Evolutionary conservation across 257 asterid species (phyloP).

Genomic region (Forsythia viridissima): DNA sequence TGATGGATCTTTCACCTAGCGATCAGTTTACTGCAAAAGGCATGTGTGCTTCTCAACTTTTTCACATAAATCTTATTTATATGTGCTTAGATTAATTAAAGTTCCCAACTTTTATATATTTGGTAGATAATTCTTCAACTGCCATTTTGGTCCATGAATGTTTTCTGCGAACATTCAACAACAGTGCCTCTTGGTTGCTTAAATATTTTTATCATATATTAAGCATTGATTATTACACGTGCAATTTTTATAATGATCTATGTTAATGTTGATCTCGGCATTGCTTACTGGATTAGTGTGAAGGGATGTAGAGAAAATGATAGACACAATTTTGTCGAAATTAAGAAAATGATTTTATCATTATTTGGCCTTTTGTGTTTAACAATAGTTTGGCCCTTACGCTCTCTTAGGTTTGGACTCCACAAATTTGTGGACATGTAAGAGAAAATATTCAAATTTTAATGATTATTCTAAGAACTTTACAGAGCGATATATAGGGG

Average conservation of each 20-base stretch:
- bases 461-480: too few species aligned
- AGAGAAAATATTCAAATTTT: too few species aligned
- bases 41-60: slow-evolving; percentile 28
- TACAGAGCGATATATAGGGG: too few species aligned
- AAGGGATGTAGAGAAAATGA: neutral
- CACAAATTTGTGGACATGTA: neutral
- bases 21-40: slow-evolving; percentile 77
- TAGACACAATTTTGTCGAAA: neutral
- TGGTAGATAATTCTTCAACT: slow-evolving; percentile 6
- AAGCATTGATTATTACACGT: neutral
- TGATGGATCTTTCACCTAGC: slow-evolving; percentile 74
- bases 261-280: neutral
- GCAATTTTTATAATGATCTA: neutral
- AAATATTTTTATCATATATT: neutral
- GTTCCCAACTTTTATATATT: slow-evolving; percentile 7
- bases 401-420: neutral
- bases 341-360: neutral
- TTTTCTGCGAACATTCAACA: neutral
- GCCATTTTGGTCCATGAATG: neutral
- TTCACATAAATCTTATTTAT: neutral
- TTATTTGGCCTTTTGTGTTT: neutral
- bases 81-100: slow-evolving; percentile 10
- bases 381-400: neutral
- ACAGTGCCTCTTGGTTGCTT: neutral
- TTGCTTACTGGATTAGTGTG: neutral